These are phyloP conservation scores for Porcisia hertigi DNA, from an alignment of 208 protist genomes.

Conservation along the genomic window DNA sequence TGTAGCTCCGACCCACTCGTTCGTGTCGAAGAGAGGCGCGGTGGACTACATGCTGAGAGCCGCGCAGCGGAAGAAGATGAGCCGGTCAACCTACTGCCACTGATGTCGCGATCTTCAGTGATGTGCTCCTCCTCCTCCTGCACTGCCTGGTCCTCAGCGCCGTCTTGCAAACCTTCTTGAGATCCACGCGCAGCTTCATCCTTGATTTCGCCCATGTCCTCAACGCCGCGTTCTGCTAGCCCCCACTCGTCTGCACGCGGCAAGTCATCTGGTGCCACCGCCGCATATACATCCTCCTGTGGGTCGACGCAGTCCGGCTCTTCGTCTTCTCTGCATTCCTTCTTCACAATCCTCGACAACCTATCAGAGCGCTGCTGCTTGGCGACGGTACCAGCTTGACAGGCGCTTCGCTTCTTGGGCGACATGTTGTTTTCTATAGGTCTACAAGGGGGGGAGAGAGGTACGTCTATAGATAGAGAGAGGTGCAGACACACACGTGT, in stretches of 20 bases:
- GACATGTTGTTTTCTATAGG: neutral
- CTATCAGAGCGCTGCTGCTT: neutral
- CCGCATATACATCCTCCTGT: neutral
- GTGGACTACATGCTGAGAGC: constrained; percentile 3
- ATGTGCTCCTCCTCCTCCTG: neutral
- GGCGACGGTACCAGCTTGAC: neutral
- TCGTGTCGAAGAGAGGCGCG: constrained; percentile 15
- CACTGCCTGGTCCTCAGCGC: neutral
- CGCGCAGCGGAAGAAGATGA: constrained; percentile 15
- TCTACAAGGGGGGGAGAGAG: neutral
- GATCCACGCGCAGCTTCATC: neutral
- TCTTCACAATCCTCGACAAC: neutral
- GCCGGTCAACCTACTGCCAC: neutral
- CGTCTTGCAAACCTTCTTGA: neutral
- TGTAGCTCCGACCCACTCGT: constrained; percentile 30
- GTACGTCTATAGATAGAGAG: neutral
- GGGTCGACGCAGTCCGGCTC: neutral
- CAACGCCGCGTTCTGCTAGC: neutral
- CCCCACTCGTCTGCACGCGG: neutral
- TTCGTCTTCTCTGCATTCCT: constrained; percentile 4
- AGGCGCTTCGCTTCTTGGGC: neutral
- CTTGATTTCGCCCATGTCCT: neutral
- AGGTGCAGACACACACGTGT: too few relatives aligned
- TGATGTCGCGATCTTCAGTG: neutral
- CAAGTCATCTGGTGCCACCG: neutral